These are phyloP conservation scores for Lophium mytilinum DNA, from an alignment of 495 filamentous ascomycete species.

Conservation along the genomic window DNA sequence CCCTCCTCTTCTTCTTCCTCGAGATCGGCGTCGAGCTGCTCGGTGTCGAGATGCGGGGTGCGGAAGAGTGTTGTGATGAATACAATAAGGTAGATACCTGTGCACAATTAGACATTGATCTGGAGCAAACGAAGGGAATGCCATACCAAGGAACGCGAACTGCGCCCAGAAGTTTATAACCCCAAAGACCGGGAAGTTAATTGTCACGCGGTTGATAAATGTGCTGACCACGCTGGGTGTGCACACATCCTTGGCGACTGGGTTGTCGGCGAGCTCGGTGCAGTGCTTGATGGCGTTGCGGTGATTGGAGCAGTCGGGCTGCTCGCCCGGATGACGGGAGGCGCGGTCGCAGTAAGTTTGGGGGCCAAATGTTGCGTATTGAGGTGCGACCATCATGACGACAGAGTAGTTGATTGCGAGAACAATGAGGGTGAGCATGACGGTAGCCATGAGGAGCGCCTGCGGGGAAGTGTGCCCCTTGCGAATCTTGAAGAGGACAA, in stretches of 20 bases:
- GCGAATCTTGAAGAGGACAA: slow-evolving; percentile 81
- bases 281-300: slow-evolving; percentile 68
- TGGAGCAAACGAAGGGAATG: neutral
- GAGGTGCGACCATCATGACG: slow-evolving; percentile 83
- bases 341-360: slow-evolving; percentile 82
- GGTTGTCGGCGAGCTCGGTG: slow-evolving; percentile 58
- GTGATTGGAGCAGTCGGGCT: slow-evolving; percentile 73
- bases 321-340: slow-evolving; percentile 45
- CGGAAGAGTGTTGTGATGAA: slow-evolving; percentile 69
- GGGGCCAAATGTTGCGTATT: slow-evolving; percentile 89
- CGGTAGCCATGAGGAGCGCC: slow-evolving; percentile 82
- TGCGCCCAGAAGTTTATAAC: slow-evolving; percentile 90
- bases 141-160: slow-evolving; percentile 72
- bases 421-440: slow-evolving; percentile 80
- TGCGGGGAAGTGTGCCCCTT: slow-evolving; percentile 85
- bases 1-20: slow-evolving; percentile 95
- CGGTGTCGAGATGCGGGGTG: slow-evolving; percentile 65
- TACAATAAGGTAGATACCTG: slow-evolving; percentile 67
- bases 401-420: slow-evolving; percentile 87
- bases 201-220: slow-evolving; percentile 86
- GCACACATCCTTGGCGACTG: slow-evolving; percentile 65
- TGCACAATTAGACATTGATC: neutral
- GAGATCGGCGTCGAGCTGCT: slow-evolving; percentile 74
- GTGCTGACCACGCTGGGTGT: slow-evolving; percentile 84
- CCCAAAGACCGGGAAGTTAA: slow-evolving; percentile 96